phyloP scores from a whole-genome alignment of 129 eudicot genomes.

The Saussurea involucrata region DNA sequence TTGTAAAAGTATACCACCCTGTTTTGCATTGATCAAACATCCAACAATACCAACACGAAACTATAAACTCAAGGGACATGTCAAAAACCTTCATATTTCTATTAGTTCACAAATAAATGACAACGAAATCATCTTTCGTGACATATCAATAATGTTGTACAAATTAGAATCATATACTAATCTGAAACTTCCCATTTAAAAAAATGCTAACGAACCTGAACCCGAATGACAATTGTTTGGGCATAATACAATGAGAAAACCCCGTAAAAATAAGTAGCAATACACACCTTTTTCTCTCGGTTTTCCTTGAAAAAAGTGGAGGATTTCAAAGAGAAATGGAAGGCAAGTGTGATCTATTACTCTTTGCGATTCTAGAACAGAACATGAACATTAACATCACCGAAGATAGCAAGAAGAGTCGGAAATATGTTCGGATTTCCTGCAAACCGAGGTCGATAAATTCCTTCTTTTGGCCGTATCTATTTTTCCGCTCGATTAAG shows the following conservation, averaged over 20 bases:
- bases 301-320: neutral
- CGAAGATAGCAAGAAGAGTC: conserved; percentile 87
- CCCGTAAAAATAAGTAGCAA: conserved; percentile 17
- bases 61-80: neutral
- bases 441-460: conserved; percentile 92
- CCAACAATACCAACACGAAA: neutral
- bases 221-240: conserved; percentile 17
- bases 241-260: conserved; percentile 10
- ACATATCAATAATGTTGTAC: conserved; percentile 16
- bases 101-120: conserved; percentile 26
- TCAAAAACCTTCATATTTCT: conserved; percentile 17
- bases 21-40: neutral
- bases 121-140: conserved; percentile 17
- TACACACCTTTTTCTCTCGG: conserved; percentile 14
- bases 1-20: neutral
- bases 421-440: conserved; percentile 82
- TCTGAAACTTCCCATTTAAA: neutral
- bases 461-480: conserved; percentile 86
- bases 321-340: conserved; percentile 44
- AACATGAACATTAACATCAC: conserved; percentile 95
- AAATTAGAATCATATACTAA: conserved; percentile 32
- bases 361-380: conserved; percentile 90
- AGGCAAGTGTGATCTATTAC: conserved; percentile 68
- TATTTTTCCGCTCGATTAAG: conserved; percentile 66
- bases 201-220: conserved; percentile 14